These are phyloP conservation scores for Heliamphora pulchella DNA, from an alignment of 179 eudicot genomes.

Conservation along the genomic window DNA sequence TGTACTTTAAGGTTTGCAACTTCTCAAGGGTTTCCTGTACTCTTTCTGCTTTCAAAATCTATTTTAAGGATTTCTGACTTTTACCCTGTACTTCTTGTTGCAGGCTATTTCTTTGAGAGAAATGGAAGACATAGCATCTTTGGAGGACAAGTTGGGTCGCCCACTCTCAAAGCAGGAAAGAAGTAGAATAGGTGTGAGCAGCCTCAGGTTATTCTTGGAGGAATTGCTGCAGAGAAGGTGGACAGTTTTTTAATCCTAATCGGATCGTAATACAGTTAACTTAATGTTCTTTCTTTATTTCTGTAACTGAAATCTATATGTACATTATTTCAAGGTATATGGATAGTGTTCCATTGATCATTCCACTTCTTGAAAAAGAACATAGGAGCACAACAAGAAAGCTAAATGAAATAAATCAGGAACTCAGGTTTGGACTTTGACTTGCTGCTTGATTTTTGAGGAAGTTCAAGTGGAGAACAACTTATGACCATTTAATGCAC, in stretches of 20 bases:
- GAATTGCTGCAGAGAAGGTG: constrained; percentile 83
- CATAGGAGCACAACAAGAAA: constrained; percentile 55
- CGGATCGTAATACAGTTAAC: neutral
- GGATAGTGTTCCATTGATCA: constrained; percentile 82
- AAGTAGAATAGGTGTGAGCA: constrained; percentile 91
- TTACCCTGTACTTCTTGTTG: constrained; percentile 9
- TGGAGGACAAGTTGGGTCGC: constrained; percentile 90
- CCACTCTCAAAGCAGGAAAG: constrained; percentile 70
- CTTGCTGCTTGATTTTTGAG: neutral
- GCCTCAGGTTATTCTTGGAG: constrained; percentile 79
- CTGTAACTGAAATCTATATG: constrained; percentile 10
- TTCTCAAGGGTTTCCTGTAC: neutral
- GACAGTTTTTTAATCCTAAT: constrained; percentile 9
- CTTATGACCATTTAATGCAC: constrained; percentile 4
- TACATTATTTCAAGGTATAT: constrained; percentile 51
- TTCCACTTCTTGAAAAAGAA: constrained; percentile 96
- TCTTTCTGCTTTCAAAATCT: neutral
- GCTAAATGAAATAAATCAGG: constrained; percentile 72
- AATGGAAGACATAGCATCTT: constrained; percentile 70
- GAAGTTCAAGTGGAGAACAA: neutral
- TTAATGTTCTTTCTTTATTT: neutral
- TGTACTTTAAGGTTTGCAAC: neutral
- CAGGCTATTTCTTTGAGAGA: constrained; percentile 80
- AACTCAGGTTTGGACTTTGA: constrained; percentile 53
- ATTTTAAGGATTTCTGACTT: neutral